phyloP scores from a whole-genome alignment of 1,284 basidiomycete species.

The Ganoderma sp. region DNA sequence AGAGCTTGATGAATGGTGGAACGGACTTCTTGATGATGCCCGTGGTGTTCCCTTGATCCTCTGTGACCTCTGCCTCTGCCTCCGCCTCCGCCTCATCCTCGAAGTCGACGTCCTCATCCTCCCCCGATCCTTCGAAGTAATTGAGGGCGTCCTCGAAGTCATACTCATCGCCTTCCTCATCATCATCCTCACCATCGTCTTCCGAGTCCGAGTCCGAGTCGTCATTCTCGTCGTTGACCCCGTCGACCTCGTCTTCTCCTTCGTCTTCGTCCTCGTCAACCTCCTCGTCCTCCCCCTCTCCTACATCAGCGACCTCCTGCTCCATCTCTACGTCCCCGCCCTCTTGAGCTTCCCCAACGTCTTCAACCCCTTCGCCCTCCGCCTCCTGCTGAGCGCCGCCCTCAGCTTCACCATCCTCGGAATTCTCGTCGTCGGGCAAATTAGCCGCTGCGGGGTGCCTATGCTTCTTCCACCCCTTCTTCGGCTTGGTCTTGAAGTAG shows the following conservation, averaged over 20 bases:
- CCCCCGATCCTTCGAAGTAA: background rate
- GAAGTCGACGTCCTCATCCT: background rate
- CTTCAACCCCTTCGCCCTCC: background rate
- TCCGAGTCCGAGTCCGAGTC: background rate
- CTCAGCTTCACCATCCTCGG: background rate
- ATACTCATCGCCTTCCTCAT: background rate
- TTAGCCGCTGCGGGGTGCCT: background rate
- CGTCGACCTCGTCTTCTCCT: background rate
- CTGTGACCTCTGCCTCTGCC: background rate
- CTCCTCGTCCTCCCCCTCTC: background rate
- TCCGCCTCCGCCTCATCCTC: background rate
- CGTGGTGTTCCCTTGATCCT: background rate
- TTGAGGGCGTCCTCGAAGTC: background rate
- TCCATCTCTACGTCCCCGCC: background rate
- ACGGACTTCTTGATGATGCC: background rate
- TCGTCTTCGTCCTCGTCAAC: background rate
- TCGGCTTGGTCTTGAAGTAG: background rate
- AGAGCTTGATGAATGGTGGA: constrained; percentile 7
- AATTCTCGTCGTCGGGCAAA: background rate
- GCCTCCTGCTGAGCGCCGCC: background rate
- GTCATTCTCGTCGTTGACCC: background rate
- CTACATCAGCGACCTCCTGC: background rate
- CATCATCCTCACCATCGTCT: background rate
- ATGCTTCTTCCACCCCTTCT: background rate
- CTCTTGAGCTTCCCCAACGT: background rate